Evolutionary conservation across 208 protist species (phyloP), one percentile per base, ranked within the genome.

Genomic region (Leishmania turanica): DNA sequence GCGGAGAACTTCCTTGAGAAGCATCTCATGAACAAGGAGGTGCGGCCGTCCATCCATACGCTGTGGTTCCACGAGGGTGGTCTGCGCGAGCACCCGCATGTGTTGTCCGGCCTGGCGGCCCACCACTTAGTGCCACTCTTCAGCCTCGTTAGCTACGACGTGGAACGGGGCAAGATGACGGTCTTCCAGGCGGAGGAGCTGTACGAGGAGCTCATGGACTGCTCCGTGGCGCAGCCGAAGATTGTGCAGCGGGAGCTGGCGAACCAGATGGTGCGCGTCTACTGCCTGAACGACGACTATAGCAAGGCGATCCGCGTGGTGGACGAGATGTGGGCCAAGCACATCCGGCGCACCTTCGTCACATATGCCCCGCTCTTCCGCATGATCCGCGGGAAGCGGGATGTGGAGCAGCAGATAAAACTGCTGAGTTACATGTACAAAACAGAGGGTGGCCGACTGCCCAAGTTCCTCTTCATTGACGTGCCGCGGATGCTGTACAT

Each of bases 101-200:
- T 98, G 78, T 87, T 98, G 34, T 91, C 91, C 37, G 89, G 76
- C 53, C 86, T 98, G 40, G 90, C 80, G 0, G 91, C 95, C 13
- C 93, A 98, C 78, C 95, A 98, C 78, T 87, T 98, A 17, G 95
- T 98, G n/a, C 95, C 95, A 0, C 88, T 98, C 17, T 97, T 96
- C 81, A 96, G 92, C 75, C 76, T 98, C 1, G 78, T 97, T 37
- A 92, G 90, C 80, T 96, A 97, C 86, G 95, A 98, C 83, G 89
- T 98, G 42, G 93, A 98, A 84, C 79, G 89, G 1, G 92, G 92
- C 1, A 93, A 92, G 84, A 98, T 98, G 93, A 92, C 90, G 13
- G 58, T 89, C 19, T 83, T 87, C 51, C 78, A 96, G 82, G 93
- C 95, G 13, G 88, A 91, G 78, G 90, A 97, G 84, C 79, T 98